Conservation (phyloP, 2,329 filamentous ascomycete species). For the Tympanopsis confertula region DNA sequence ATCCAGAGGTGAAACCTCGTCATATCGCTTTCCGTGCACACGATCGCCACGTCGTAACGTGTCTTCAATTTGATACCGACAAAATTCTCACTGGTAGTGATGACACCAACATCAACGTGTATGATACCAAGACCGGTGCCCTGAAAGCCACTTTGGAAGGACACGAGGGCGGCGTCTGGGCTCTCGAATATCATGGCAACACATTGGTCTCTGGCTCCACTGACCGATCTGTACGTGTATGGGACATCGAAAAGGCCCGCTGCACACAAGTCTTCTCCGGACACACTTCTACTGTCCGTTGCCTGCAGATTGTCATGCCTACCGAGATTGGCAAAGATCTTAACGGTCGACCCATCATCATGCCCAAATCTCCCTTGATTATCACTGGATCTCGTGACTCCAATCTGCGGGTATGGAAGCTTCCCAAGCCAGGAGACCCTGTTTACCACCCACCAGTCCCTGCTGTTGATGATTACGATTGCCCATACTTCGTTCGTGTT, state of each 20-base stretch:
- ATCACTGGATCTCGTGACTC: constrained; percentile 96
- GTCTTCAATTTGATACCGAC: constrained; percentile 92
- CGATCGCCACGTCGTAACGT: constrained; percentile 91
- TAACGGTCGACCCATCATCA: constrained; percentile 69
- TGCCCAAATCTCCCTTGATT: constrained; percentile 88
- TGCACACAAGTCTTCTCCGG: constrained; percentile 96
- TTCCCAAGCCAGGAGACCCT: constrained; percentile 69
- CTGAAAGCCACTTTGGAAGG: constrained; percentile 75
- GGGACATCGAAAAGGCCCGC: constrained; percentile 88
- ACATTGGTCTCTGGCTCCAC: constrained; percentile 91
- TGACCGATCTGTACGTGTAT: constrained; percentile 94
- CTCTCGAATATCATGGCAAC: constrained; percentile 90
- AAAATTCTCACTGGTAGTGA: constrained; percentile 97
- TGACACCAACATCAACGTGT: constrained; percentile 94
- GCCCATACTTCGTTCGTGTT: constrained; percentile 86
- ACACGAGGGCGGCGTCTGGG: constrained; percentile 96
- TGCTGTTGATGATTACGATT: constrained; percentile 64
- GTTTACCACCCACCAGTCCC: constrained; percentile 71
- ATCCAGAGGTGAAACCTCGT: constrained; percentile 68
- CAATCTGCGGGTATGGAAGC: constrained; percentile 83
- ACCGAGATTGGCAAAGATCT: constrained; percentile 60
- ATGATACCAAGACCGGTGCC: constrained; percentile 89
- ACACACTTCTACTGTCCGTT: constrained; percentile 93
- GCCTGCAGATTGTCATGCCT: constrained; percentile 86
- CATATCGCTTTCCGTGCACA: constrained; percentile 96